Evolutionary conservation across 2,329 filamentous ascomycete species (phyloP).

Genomic region (Cylindrodendrum hubeiense): DNA sequence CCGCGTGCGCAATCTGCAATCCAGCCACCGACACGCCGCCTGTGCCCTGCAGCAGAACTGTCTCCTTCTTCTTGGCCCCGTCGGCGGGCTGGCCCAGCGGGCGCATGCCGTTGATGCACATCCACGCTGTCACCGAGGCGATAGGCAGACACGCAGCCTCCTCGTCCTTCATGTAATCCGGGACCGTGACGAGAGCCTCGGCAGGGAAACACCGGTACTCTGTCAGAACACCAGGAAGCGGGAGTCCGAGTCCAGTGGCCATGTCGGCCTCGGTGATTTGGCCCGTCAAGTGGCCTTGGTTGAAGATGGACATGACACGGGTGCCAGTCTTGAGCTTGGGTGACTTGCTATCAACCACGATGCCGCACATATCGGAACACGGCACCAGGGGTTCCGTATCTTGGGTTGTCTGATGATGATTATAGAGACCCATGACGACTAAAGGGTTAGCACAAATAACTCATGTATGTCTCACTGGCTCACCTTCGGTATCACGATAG

Average conservation of each 20-base stretch:
- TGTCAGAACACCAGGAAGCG: slow-evolving; percentile 68
- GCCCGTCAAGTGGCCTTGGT: slow-evolving; percentile 68
- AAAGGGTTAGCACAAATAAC: not conserved
- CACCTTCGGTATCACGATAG: slow-evolving; percentile 63
- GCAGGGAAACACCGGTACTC: slow-evolving; percentile 71
- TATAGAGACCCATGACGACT: slow-evolving; percentile 77
- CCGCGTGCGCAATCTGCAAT: slow-evolving; percentile 65
- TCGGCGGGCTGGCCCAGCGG: slow-evolving; percentile 61
- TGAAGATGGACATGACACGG: slow-evolving; percentile 76
- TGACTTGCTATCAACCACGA: slow-evolving; percentile 61
- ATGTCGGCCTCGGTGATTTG: slow-evolving; percentile 69
- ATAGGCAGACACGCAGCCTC: slow-evolving; percentile 73
- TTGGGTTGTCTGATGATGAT: slow-evolving; percentile 69
- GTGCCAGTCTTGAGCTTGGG: slow-evolving; percentile 66
- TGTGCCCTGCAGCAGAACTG: slow-evolving; percentile 66
- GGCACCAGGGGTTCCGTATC: slow-evolving; percentile 64
- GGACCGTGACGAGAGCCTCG: slow-evolving; percentile 66
- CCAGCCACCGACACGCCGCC: slow-evolving; percentile 66
- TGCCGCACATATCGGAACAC: slow-evolving; percentile 78
- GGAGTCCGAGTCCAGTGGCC: slow-evolving; percentile 70
- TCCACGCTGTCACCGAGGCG: slow-evolving; percentile 74
- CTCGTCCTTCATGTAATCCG: slow-evolving; percentile 68
- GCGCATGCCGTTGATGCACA: slow-evolving; percentile 71
- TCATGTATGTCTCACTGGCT: slow-evolving; percentile 1
- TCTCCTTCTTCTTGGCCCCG: slow-evolving; percentile 36